phyloP scores from a whole-genome alignment of 139 green algal genomes.

The Closterium sp. region DNA sequence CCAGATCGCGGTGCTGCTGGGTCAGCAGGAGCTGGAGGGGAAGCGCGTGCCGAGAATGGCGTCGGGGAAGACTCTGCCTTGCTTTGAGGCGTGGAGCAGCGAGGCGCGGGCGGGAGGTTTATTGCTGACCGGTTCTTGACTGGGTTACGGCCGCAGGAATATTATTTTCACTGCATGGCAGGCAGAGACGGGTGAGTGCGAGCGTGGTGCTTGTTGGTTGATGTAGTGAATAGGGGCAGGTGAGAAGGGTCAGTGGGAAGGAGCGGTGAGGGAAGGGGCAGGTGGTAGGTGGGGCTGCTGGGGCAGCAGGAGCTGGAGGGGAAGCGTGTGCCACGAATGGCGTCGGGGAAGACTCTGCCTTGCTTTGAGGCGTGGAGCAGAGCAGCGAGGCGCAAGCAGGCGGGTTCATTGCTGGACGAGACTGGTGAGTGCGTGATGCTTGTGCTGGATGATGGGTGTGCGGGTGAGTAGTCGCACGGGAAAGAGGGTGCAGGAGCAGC shows the following conservation, averaged over 20 bases:
- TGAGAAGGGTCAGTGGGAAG: too few relatives aligned
- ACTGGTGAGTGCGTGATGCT: too few relatives aligned
- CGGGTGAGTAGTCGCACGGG: too few relatives aligned
- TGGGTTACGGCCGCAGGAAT: slow-evolving; percentile 83
- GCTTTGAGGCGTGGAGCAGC: slow-evolving; percentile 86
- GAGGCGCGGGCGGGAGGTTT: slow-evolving; percentile 63
- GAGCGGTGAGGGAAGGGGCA: too few relatives aligned
- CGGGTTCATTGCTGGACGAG: slow-evolving; percentile 87
- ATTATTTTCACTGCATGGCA: slow-evolving; percentile 99
- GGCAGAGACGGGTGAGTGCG: slow-evolving; percentile 70
- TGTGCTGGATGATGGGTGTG: too few relatives aligned
- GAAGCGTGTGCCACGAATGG: slow-evolving; percentile 85
- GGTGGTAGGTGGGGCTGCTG: slow-evolving; percentile 79
- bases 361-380: slow-evolving; percentile 94
- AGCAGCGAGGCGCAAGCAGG: slow-evolving; percentile 24
- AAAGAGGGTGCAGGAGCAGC: too few relatives aligned
- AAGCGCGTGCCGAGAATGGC: slow-evolving; percentile 87
- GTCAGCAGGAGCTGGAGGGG: slow-evolving; percentile 97
- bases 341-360: slow-evolving; percentile 90
- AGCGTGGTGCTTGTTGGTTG: too few relatives aligned
- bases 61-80: slow-evolving; percentile 93
- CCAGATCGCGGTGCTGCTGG: slow-evolving; percentile 93
- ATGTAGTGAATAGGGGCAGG: too few relatives aligned
- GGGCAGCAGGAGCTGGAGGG: slow-evolving; percentile 98
- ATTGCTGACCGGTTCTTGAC: slow-evolving; percentile 92